These are phyloP conservation scores for Populus pruinosa DNA, from an alignment of 345 rosid species.

Conservation along the genomic window DNA sequence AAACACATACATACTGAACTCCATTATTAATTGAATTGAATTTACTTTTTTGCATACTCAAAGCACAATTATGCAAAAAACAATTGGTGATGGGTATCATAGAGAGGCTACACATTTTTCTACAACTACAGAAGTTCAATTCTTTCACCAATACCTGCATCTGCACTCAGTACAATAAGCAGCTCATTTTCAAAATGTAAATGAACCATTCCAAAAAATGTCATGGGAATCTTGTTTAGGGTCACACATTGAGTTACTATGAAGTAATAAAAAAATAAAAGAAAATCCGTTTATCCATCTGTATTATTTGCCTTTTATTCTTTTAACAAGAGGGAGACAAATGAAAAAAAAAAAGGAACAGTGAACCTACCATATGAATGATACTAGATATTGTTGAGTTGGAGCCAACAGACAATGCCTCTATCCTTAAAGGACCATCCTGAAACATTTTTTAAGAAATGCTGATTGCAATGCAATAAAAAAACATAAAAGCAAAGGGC, in stretches of 20 bases:
- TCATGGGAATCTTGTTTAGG: not conserved
- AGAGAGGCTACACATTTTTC: not conserved
- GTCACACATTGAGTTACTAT: not conserved
- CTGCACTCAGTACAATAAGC: not conserved
- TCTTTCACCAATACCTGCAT: not conserved
- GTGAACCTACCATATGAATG: constrained; percentile 64
- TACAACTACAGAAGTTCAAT: not conserved
- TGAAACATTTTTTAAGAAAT: constrained; percentile 38
- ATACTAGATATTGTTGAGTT: constrained; percentile 88
- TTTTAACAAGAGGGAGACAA: not conserved
- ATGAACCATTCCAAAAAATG: not conserved
- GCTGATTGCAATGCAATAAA: not conserved
- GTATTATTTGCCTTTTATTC: not conserved
- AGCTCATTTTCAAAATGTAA: not conserved
- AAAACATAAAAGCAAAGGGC: not conserved
- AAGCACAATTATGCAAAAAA: not conserved
- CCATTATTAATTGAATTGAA: not conserved
- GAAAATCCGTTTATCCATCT: not conserved
- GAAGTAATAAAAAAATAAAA: not conserved
- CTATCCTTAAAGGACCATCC: constrained; percentile 93
- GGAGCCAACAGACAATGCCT: constrained; percentile 79
- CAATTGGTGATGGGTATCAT: too few species aligned
- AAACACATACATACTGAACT: not conserved
- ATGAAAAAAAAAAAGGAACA: not conserved
- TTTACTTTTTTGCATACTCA: not conserved